Base-by-base conservation (phyloP, 257 asterid genomes). In the Penstemon davidsonii region DNA sequence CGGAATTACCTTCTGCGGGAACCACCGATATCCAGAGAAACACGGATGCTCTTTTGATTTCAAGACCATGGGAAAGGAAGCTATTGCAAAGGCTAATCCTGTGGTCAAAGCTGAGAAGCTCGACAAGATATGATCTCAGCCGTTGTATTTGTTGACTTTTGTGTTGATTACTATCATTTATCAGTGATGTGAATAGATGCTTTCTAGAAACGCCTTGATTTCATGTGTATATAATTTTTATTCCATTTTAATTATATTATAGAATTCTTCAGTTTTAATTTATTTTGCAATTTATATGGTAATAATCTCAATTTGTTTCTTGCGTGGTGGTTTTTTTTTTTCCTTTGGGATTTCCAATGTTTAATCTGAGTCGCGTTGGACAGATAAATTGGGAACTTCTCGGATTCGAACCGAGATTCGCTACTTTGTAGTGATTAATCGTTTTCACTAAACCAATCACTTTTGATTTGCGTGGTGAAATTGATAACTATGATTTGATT, bases 21-120 rank as follows among this genome's bases (percentile, higher is more conserved):
- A 80, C 76, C 97, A 91, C 54, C 70, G 97, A 79, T 88, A 91
- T 85, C 95, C 97, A 46, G 97, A 91, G 70, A 88, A 77, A n/a
- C 97, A 91, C 66, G 87, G 75, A 0, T 91, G 97, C 68, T 33
- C 78, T 7, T 87, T 91, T 47, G 95, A 91, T 75, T 91, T 84
- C 86, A 91, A 91, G 80, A 41, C 89, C 12, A 61, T 79, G 82
- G 97, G 97, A 8, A 80, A 87, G 76, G 95, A 91, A 75, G 96
- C 88, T 19, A 91, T 91, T 62, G 97, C 96, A 3, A 91, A 80
- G 86, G 97, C 87, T 0, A 91, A 91, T 73, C 97, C 97, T 5
- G 25, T 88, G 69, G 74, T 91, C 76, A 88, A 77, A 70, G 95
- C 81, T 0, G 79, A 66, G 18, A 91, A 88, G 74, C 73, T 91